Percentiles rank a stretch among this genome's conserved stretches.
phyloP scores from a whole-genome alignment of 2,329 filamentous ascomycete species.

The Colletotrichum graminicola region DNA sequence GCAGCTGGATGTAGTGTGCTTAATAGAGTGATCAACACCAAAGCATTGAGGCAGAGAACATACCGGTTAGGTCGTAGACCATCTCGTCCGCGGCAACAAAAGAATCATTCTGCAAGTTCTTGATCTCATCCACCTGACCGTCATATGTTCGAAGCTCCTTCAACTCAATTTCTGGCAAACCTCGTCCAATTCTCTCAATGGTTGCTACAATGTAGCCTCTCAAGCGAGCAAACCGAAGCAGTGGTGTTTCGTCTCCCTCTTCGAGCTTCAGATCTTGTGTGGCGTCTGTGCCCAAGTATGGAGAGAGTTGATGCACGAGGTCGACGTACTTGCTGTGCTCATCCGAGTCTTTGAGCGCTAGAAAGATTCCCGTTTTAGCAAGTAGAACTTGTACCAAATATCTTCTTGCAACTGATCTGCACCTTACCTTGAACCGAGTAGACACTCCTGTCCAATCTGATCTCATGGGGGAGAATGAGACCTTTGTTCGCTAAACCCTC shows the following conservation, averaged over 20 bases:
- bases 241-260: conserved; percentile 8
- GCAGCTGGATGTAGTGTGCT: not conserved
- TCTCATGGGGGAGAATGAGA: conserved; percentile 11
- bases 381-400: not conserved
- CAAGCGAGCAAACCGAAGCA: not conserved
- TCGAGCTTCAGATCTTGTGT: conserved; percentile 4
- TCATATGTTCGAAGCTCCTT: conserved; percentile 8
- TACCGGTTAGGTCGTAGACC: conserved; percentile 42
- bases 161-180: not conserved
- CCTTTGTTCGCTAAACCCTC: not conserved
- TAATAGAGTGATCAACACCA: not conserved
- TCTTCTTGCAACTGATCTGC: accelerated
- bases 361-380: not conserved
- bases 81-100: conserved; percentile 25
- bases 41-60: not conserved
- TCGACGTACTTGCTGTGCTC: not conserved
- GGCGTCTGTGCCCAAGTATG: conserved; percentile 22
- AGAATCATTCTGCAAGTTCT: conserved; percentile 3
- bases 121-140: conserved; percentile 3
- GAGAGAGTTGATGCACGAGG: not conserved
- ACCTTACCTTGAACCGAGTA: conserved; percentile 19
- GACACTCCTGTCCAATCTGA: conserved; percentile 11
- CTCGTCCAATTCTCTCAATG: not conserved
- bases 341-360: conserved; percentile 13
- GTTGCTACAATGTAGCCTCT: conserved; percentile 21